Conservation (phyloP, 2,329 filamentous ascomycete genomes). For the Cercospora zeae-maydis region DNA sequence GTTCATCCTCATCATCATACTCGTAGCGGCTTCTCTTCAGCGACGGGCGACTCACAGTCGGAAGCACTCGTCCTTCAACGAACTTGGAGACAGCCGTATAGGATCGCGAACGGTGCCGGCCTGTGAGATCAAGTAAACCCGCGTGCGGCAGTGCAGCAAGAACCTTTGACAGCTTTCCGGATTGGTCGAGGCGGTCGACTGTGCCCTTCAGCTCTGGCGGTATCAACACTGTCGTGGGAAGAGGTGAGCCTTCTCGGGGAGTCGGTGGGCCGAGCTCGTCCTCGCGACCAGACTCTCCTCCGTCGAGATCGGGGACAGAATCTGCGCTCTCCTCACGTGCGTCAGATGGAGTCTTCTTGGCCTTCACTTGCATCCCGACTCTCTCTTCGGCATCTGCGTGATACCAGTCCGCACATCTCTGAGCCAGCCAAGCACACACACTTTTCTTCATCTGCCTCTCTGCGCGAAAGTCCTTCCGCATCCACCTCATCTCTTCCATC, state of each 20-base stretch:
- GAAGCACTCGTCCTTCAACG: constrained; percentile 72
- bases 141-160: constrained; percentile 30
- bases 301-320: constrained; percentile 32
- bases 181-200: constrained; percentile 28
- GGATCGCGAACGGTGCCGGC: constrained; percentile 8
- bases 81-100: constrained; percentile 70
- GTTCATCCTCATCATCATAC: constrained; percentile 65
- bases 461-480: constrained; percentile 92
- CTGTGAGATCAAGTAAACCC: constrained; percentile 17
- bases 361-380: constrained; percentile 64
- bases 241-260: constrained; percentile 18
- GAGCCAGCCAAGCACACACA: constrained; percentile 72
- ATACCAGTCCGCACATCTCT: constrained; percentile 81
- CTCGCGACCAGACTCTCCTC: constrained; percentile 32
- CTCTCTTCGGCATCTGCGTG: constrained; percentile 61
- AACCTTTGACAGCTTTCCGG: constrained; percentile 29
- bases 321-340: constrained; percentile 9
- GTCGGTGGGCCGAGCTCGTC: constrained; percentile 32
- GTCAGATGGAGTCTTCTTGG: constrained; percentile 41
- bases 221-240: constrained; percentile 28
- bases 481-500: constrained; percentile 92
- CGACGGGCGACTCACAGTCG: constrained; percentile 62
- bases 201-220: constrained; percentile 29
- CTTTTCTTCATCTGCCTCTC: constrained; percentile 91
- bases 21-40: constrained; percentile 78